Conservation (phyloP, 2,329 filamentous ascomycete genomes). For the Dactylellina parvicollis region DNA sequence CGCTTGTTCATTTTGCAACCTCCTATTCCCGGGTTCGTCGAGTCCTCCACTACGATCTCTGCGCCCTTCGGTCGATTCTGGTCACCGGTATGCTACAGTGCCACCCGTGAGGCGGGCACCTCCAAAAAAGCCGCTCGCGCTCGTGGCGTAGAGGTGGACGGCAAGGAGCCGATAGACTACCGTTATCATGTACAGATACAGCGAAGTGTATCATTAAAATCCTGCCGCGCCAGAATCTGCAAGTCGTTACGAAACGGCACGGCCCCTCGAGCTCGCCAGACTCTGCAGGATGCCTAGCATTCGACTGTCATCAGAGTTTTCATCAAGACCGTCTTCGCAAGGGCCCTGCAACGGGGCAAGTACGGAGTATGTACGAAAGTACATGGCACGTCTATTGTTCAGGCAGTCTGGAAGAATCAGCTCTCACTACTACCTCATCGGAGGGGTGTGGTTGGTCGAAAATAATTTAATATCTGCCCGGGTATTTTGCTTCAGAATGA, state of each 20-base stretch:
- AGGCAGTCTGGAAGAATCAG: slow-evolving; percentile 1
- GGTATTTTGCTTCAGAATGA: slow-evolving; percentile 42
- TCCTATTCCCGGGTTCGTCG: slow-evolving; percentile 21
- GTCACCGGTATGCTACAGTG: not conserved
- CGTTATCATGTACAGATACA: slow-evolving; percentile 1
- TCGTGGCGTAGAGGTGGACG: slow-evolving; percentile 3
- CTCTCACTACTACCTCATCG: not conserved
- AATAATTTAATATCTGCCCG: slow-evolving; percentile 30
- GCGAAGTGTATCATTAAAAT: slow-evolving; percentile 31
- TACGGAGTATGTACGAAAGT: not conserved
- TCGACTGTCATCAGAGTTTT: slow-evolving; percentile 5
- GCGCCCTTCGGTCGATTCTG: too few species aligned
- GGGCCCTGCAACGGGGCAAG: not conserved
- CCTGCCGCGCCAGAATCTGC: slow-evolving; percentile 25
- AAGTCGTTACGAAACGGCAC: slow-evolving; percentile 52
- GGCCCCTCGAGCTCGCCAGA: slow-evolving; percentile 45
- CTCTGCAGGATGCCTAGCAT: slow-evolving; percentile 16
- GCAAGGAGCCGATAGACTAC: slow-evolving; percentile 24
- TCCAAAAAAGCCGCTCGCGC: not conserved
- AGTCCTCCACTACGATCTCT: slow-evolving; percentile 1
- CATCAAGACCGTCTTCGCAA: not conserved
- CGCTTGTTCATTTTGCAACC: slow-evolving; percentile 16
- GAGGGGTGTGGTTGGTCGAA: slow-evolving; percentile 10
- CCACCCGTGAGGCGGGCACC: slow-evolving; percentile 43
- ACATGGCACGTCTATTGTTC: not conserved